These are phyloP conservation scores for Cucumis hystrix DNA, from an alignment of 306 rosid genomes.

Conservation along the genomic window DNA sequence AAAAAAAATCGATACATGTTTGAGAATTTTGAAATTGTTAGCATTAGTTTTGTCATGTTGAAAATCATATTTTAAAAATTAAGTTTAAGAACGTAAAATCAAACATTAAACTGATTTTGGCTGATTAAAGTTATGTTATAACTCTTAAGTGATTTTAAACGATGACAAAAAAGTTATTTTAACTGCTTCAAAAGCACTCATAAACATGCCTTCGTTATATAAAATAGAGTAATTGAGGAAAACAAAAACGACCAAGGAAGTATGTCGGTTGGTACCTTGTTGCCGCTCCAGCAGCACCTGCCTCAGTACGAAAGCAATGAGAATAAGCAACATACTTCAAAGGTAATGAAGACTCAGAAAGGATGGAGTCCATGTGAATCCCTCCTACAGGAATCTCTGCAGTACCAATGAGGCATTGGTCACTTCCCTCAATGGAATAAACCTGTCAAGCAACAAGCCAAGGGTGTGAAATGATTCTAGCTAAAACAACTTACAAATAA, in stretches of 20 bases:
- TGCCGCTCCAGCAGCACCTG: slow-evolving; percentile 94
- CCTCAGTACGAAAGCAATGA: slow-evolving; percentile 96
- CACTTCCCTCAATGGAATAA: slow-evolving; percentile 75
- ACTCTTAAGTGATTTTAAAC: too few species aligned
- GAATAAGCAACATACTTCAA: slow-evolving; percentile 83
- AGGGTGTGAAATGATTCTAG: slow-evolving; percentile 15
- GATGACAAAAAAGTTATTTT: too few species aligned
- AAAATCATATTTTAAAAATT: too few species aligned
- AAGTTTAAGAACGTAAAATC: too few species aligned
- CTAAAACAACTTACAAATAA: not conserved
- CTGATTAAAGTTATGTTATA: too few species aligned
- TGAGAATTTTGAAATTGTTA: too few species aligned
- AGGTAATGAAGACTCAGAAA: slow-evolving; percentile 61
- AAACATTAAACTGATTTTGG: too few species aligned
- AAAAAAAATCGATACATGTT: not conserved
- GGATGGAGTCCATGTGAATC: slow-evolving; percentile 93
- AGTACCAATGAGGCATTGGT: slow-evolving; percentile 95
- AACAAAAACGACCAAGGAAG: not conserved
- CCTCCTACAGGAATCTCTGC: slow-evolving; percentile 99
- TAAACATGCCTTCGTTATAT: not conserved
- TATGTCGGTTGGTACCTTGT: slow-evolving; percentile 36
- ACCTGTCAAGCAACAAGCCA: slow-evolving; percentile 35
- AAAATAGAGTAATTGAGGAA: not conserved
- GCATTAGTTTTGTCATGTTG: too few species aligned
- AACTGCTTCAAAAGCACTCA: too few species aligned